Evolutionary conservation across 129 eudicot genomes (phyloP).

Genomic region (Chrysanthemum makinoi): DNA sequence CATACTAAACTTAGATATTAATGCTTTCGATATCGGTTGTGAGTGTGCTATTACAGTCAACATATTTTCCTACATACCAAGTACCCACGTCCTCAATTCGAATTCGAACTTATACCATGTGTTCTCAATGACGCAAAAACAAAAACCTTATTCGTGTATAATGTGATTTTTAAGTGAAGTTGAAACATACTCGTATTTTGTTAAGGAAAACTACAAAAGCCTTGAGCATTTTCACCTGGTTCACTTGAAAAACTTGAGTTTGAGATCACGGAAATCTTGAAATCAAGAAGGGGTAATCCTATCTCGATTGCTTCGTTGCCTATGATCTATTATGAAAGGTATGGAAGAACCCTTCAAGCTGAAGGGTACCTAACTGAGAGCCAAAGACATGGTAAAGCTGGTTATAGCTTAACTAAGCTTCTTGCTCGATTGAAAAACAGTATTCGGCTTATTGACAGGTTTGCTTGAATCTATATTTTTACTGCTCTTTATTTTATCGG

Average conservation of each 20-base stretch:
- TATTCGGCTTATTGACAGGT: conserved; percentile 74
- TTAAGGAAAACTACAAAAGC: too few relatives aligned
- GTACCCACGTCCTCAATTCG: too few relatives aligned
- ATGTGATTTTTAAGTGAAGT: too few relatives aligned
- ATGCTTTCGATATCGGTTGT: too few relatives aligned
- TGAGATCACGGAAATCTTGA: conserved; percentile 71
- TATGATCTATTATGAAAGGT: conserved; percentile 67
- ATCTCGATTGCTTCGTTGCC: conserved; percentile 78
- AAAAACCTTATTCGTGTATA: too few relatives aligned
- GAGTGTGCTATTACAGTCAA: too few relatives aligned
- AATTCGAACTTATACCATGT: too few relatives aligned
- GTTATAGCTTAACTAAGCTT: conserved; percentile 77
- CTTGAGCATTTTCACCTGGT: conserved; percentile 42
- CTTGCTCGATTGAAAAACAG: conserved; percentile 68
- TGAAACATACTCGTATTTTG: too few relatives aligned
- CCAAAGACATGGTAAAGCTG: conserved; percentile 77
- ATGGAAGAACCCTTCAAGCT: conserved; percentile 65
- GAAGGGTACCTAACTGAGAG: conserved; percentile 85
- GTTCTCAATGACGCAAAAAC: not conserved
- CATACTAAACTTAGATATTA: too few relatives aligned
- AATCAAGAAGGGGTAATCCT: conserved; percentile 63
- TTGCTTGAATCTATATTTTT: not conserved
- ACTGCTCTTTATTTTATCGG: not conserved
- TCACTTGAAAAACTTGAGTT: conserved; percentile 58
- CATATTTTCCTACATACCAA: too few relatives aligned